Evolutionary conservation across 139 green algal species (phyloP), one percentile per base, ranked within the genome.

Genomic region (Haematococcus sp.): DNA sequence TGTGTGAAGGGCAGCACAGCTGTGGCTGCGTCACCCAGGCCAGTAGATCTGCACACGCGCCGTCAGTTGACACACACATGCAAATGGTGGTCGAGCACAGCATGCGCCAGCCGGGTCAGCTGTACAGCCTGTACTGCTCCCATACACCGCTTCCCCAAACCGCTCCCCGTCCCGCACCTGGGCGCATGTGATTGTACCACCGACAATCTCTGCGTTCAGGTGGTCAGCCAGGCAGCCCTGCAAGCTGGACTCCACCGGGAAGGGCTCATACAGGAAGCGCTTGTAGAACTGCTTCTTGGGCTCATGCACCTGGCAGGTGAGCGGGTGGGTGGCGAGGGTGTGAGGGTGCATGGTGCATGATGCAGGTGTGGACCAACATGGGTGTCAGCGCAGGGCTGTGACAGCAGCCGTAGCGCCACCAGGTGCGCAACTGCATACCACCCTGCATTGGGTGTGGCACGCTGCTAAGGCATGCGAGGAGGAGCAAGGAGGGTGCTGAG

Each of bases 231-330:
- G 55, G 79, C 94, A 85, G n/a, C 87, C 85, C 3, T 76, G 84
- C 44, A 98, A 89, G 58, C 76, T 88, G 64, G 83, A 94, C 87
- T 99, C 95, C 67, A 99, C 95, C 4, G 95, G 95, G 84, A 98
- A 98, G 27, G 95, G 95, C 83, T 98, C 95, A 71, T 98, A 98
- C 75, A 99, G 81, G 82, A 98, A 99, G 82, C 97, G 95, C 78
- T 98, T 98, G 86, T 98, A 98, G 78, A 98, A 99, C 66, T 85
- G 86, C 84, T 99, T 99, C 78, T 99, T 99, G 70, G 95, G 91
- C 74, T 98, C 96, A 76, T 97, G 88, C 75, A 84, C 61, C 61
- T 68, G 61, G 20, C 55, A 63, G 27, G 16, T 23, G 16, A 55
- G 46, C n/a, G n/a, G n/a, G n/a, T n/a, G n/a, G n/a, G n/a, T n/a